Evolutionary conservation across 805 yeast genomes (phyloP).

Genomic region (Lachancea meyersii): DNA sequence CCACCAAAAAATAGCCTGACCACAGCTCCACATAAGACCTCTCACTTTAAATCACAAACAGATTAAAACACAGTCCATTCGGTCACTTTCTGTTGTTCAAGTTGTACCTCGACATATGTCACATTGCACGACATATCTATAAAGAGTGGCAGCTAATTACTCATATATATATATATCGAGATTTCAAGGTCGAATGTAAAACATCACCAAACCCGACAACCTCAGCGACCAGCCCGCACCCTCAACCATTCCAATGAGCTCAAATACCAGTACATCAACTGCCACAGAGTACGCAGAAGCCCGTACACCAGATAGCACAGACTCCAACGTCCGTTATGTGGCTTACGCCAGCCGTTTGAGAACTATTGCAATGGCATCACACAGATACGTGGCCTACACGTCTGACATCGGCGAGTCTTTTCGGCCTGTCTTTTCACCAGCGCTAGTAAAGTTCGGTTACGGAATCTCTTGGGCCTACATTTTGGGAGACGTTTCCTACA

Average conservation of each 20-base stretch:
- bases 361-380: slow-evolving; percentile 66
- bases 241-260: slow-evolving; percentile 4
- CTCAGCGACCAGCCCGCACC: no score
- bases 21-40: no score
- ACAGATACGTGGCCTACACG: slow-evolving; percentile 79
- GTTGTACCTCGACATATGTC: no score
- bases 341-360: slow-evolving; percentile 74
- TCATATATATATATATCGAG: no score
- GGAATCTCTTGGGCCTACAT: slow-evolving; percentile 73
- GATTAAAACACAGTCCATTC: no score
- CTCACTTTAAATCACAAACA: no score
- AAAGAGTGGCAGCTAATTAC: no score
- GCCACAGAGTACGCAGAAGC: slow-evolving; percentile 3
- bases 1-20: no score
- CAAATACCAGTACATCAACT: background rate
- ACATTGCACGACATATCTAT: no score
- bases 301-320: slow-evolving; percentile 36
- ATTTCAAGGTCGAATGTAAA: no score
- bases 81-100: no score
- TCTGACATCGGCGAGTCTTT: slow-evolving; percentile 84
- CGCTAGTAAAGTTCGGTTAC: slow-evolving; percentile 57
- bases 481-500: slow-evolving; percentile 66
- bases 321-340: slow-evolving; percentile 59
- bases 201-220: no score
- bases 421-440: slow-evolving; percentile 73